Conservation (phyloP, 2,329 filamentous ascomycete species). For the Colletotrichum scovillei region DNA sequence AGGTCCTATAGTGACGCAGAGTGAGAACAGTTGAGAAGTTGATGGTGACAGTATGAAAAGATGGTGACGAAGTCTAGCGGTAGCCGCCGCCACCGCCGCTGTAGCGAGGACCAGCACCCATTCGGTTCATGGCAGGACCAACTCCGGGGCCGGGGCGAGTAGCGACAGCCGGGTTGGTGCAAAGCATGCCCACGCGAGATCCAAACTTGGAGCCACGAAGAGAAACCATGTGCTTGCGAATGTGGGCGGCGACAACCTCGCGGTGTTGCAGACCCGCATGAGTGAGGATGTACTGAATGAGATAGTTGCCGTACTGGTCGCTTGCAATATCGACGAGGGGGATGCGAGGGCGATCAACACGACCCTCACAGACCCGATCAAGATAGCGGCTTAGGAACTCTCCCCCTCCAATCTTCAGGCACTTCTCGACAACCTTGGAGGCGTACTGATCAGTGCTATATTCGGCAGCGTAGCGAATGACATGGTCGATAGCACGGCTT, state of each 20-base stretch:
- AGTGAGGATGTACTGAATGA: slow-evolving; percentile 96
- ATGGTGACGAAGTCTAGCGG: slow-evolving; percentile 55
- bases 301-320: slow-evolving; percentile 98
- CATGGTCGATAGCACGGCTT: slow-evolving; percentile 93
- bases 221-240: slow-evolving; percentile 99
- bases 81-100: slow-evolving; percentile 58
- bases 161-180: slow-evolving; percentile 90
- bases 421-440: slow-evolving; percentile 99
- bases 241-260: slow-evolving; percentile 92
- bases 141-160: slow-evolving; percentile 89
- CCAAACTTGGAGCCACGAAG: slow-evolving; percentile 98
- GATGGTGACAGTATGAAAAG: slow-evolving; percentile 10
- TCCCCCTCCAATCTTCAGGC: slow-evolving; percentile 91
- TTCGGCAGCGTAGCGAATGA: slow-evolving; percentile 91
- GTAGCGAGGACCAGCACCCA: slow-evolving; percentile 70
- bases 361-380: slow-evolving; percentile 92
- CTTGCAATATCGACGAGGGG: slow-evolving; percentile 98
- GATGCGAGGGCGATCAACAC: slow-evolving; percentile 91
- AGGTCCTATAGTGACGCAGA: slow-evolving; percentile 28
- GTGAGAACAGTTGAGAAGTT: slow-evolving; percentile 14
- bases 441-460: slow-evolving; percentile 99
- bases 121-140: slow-evolving; percentile 71
- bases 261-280: slow-evolving; percentile 89
- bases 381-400: slow-evolving; percentile 95
- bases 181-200: slow-evolving; percentile 98